A percentile compares a stretch with the other conserved stretches of the same genome.
Evolutionary conservation across 768 basidiomycete genomes (phyloP).

Genomic region (Sutorius australiensis): DNA sequence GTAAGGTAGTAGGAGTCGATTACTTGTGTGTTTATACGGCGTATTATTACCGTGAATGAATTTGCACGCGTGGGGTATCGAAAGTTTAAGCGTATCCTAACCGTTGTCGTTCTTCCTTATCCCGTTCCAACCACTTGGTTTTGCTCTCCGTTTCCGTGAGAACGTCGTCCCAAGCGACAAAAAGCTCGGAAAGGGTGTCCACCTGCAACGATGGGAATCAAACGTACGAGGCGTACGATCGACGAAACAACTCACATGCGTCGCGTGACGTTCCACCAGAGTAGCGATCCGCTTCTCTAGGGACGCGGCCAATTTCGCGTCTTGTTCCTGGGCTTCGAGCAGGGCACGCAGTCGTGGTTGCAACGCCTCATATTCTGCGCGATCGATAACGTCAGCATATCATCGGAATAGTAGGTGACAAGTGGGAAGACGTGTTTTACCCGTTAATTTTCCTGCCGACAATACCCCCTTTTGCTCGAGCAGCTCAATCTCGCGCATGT

Average conservation of each 20-base stretch:
- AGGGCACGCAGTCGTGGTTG: slow-evolving; percentile 66
- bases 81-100: slow-evolving; percentile 52
- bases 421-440: slow-evolving; percentile 31
- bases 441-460: slow-evolving; percentile 66
- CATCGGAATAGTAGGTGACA: background rate
- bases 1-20: slow-evolving; percentile 16
- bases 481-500: slow-evolving; percentile 72
- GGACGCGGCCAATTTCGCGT: slow-evolving; percentile 49
- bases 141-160: slow-evolving; percentile 64
- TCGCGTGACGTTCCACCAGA: slow-evolving; percentile 67
- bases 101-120: slow-evolving; percentile 53
- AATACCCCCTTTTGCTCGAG: slow-evolving; percentile 69
- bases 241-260: slow-evolving; percentile 47
- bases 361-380: slow-evolving; percentile 57
- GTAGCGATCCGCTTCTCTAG: slow-evolving; percentile 64
- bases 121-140: slow-evolving; percentile 53
- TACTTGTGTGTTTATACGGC: slow-evolving; percentile 18
- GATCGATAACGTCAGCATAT: background rate
- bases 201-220: slow-evolving; percentile 42
- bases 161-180: slow-evolving; percentile 81
- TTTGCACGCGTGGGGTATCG: background rate
- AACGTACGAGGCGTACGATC: background rate
- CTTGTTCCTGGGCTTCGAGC: slow-evolving; percentile 55
- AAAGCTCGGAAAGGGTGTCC: slow-evolving; percentile 77
- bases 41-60: slow-evolving; percentile 10